Base-by-base conservation (phyloP, 169 alveolate genomes). In the Cryptosporidium tyzzeri region DNA sequence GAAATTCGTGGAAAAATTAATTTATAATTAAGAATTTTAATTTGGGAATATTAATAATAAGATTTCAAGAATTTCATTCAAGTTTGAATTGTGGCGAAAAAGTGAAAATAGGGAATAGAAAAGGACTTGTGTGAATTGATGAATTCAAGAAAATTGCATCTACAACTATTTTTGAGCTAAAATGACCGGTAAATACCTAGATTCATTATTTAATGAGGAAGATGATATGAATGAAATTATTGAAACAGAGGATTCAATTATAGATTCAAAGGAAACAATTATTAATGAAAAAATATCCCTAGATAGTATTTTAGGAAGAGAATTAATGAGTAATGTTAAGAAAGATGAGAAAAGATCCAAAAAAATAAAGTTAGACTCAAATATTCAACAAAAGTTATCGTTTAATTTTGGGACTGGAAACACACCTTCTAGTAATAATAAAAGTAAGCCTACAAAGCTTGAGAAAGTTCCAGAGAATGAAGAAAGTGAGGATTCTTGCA, bases 181-280 rank as follows among this genome's bases (percentile, higher is more conserved):
- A 29, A 80, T 61, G 74, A 62, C 58, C n/a, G 51, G 10, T 5
- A 44, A 39, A 33, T 41, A n/a, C 5, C 37, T 26, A 29, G 23
- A 29, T 80, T 59, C 31, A 51, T 31, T 55, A n/a, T 73, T 59
- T 80, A 68, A n/a, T 29, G 68, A 61, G 33, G 55, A 41, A 29
- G 55, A 80, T 39, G 18, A 9, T 26, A 9, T 10, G 65, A 45
- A 21, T 44, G 67, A 18, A 5, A 18, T 44, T 1, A 16, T 29
- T 39, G 89, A 62, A 21, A 80, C 69, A 9, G 75, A 65, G 14
- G 89, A 80, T 33, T 80, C 89, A 1, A 80, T 80, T 29, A 26
- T 61, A 8, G 89, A 80, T 31, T 80, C 89, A 39, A 80, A 59
- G 48, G 89, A 80, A n/a, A 62, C 89, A 16, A 9, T 59, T 37